Evolutionary conservation across 352 stramenopile species (phyloP).

Genomic region (Plasmopara muralis): DNA sequence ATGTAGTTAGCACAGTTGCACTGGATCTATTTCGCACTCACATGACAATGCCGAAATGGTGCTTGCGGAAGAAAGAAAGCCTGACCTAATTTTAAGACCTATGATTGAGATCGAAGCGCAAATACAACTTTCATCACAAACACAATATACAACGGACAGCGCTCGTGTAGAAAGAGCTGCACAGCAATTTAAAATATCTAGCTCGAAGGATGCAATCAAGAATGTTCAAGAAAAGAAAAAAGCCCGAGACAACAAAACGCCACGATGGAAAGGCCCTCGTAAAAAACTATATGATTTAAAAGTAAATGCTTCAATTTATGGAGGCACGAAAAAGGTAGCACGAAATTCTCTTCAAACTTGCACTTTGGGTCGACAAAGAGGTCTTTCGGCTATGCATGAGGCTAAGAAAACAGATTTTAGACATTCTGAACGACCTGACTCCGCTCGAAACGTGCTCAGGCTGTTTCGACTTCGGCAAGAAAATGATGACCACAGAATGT

Average conservation of each 20-base stretch:
- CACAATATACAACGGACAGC: conserved; percentile 17
- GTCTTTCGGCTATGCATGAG: neutral
- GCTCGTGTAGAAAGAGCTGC: conserved; percentile 7
- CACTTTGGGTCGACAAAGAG: conserved; percentile 10
- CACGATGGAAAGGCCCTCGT: neutral
- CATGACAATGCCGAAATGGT: too few species aligned
- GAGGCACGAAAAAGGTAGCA: conserved; percentile 7
- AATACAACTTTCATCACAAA: too few species aligned
- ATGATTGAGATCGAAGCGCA: too few species aligned
- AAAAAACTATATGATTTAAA: neutral
- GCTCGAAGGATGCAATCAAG: neutral
- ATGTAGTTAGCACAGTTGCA: too few species aligned
- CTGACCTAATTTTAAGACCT: too few species aligned
- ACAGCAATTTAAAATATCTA: neutral
- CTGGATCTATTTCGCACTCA: too few species aligned
- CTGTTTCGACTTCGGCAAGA: conserved; percentile 47
- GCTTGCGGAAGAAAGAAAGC: too few species aligned
- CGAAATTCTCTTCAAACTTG: conserved; percentile 11
- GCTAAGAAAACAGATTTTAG: neutral
- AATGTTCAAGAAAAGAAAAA: neutral
- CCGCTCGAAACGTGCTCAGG: conserved; percentile 46
- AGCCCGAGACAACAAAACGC: neutral
- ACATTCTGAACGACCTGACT: conserved; percentile 16
- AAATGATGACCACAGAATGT: neutral
- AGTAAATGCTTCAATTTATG: conserved; percentile 4